These are phyloP conservation scores for Circinella minor DNA, from an alignment of 371 early-diverging fungal genomes.

Conservation along the genomic window DNA sequence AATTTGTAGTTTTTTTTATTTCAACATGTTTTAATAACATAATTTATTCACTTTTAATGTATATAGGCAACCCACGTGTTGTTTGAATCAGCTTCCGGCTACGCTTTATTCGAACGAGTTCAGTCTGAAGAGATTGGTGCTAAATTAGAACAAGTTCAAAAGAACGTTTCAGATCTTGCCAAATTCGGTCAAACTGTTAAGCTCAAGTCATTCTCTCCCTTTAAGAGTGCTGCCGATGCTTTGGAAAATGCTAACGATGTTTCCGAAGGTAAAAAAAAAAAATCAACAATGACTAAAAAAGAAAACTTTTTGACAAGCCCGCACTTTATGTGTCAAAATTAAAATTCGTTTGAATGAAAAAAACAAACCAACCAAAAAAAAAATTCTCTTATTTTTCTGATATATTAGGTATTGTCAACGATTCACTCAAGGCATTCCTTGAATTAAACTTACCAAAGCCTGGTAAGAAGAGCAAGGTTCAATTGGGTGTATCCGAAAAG, in stretches of 20 bases:
- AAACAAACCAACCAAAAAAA: not conserved
- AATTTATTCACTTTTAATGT: not conserved
- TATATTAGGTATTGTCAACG: constrained; percentile 76
- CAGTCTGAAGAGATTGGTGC: constrained; percentile 95
- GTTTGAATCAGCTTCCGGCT: constrained; percentile 96
- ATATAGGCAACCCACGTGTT: constrained; percentile 71
- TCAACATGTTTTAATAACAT: not conserved
- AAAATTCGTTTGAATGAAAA: too few relatives aligned
- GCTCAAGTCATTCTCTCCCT: constrained; percentile 94
- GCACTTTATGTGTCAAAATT: too few relatives aligned
- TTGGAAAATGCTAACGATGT: constrained; percentile 97
- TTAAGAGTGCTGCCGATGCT: constrained; percentile 97
- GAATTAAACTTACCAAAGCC: constrained; percentile 91
- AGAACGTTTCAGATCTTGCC: constrained; percentile 81
- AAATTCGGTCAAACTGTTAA: constrained; percentile 92
- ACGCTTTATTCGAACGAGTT: constrained; percentile 93
- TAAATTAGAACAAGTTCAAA: constrained; percentile 89
- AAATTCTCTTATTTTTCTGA: not conserved
- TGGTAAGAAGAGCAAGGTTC: constrained; percentile 72
- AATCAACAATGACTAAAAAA: too few relatives aligned
- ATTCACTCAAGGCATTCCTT: constrained; percentile 88
- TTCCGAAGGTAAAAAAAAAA: constrained; percentile 80
- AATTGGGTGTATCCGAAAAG: constrained; percentile 94
- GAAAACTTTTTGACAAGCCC: too few relatives aligned
- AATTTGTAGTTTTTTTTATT: not conserved